These are phyloP conservation scores for Fusarium tupiense DNA, from an alignment of 2,329 filamentous ascomycete genomes.

Conservation along the genomic window DNA sequence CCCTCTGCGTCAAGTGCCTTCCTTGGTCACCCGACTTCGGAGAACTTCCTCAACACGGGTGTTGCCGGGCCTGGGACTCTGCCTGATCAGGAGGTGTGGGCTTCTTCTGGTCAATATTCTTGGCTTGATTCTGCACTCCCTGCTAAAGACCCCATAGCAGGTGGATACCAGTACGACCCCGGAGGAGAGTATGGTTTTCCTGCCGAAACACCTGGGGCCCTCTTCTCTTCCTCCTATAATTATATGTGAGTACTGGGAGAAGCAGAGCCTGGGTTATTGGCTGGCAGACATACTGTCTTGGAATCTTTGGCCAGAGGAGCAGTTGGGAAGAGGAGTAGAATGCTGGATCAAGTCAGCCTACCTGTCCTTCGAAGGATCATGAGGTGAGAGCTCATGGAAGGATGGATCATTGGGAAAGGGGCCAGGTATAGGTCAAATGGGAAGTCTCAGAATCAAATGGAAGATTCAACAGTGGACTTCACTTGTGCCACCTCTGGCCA, in stretches of 20 bases:
- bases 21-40: background rate
- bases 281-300: background rate
- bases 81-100: background rate
- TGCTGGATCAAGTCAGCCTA: background rate
- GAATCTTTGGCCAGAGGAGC: background rate
- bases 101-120: too few relatives aligned
- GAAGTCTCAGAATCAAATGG: accelerated
- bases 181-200: background rate
- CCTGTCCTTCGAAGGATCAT: background rate
- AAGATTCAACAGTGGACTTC: too few relatives aligned
- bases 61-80: background rate
- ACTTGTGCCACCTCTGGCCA: background rate
- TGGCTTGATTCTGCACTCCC: accelerated
- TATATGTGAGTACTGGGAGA: background rate
- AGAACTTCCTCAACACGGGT: too few relatives aligned
- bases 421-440: too few relatives aligned
- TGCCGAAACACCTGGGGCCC: too few relatives aligned
- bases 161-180: too few relatives aligned
- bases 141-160: accelerated
- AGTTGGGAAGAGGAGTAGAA: background rate
- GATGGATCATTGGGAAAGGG: accelerated
- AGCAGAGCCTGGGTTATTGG: accelerated
- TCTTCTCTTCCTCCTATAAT: accelerated
- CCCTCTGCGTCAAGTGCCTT: too few relatives aligned
- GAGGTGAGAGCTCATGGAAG: too few relatives aligned